Evolutionary conservation across 1,139 yeast genomes (phyloP).

Genomic region (Debaryomyces nepalensis): DNA sequence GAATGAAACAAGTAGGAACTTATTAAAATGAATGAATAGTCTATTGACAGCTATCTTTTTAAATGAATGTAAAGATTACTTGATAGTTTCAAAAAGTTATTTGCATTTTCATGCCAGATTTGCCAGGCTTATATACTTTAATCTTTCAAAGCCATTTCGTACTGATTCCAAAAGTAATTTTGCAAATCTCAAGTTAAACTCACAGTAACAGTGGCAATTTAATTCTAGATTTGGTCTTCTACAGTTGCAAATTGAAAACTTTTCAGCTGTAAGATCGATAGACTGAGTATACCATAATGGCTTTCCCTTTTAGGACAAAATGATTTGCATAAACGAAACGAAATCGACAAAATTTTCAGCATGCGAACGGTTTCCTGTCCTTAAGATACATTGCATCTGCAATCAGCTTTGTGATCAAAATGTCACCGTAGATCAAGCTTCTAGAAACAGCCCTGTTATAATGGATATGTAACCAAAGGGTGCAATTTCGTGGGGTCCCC

Average conservation of each 20-base stretch:
- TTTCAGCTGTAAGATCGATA: neutral
- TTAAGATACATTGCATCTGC: neutral
- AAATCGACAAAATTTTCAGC: slow-evolving; percentile 2
- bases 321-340: slow-evolving; percentile 10
- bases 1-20: slow-evolving; percentile 12
- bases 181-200: neutral
- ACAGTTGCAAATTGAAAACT: slow-evolving; percentile 9
- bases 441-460: too few species aligned
- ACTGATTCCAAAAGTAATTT: neutral
- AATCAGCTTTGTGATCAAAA: too few species aligned
- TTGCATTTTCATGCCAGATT: neutral
- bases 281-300: neutral
- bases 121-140: slow-evolving; percentile 7
- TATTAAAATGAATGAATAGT: slow-evolving; percentile 26
- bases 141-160: neutral
- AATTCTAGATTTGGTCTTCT: slow-evolving; percentile 8
- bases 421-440: too few species aligned
- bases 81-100: slow-evolving; percentile 5
- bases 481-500: too few species aligned
- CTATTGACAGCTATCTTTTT: slow-evolving; percentile 4
- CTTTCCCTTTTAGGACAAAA: slow-evolving; percentile 4
- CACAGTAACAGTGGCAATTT: neutral
- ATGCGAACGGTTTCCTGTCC: neutral
- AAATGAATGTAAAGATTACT: slow-evolving; percentile 10
- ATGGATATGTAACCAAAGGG: too few species aligned